Percentiles rank a stretch among this genome's conserved stretches.
These are phyloP conservation scores for Clonostachys chloroleuca DNA, from an alignment of 2,329 filamentous ascomycete species.

Conservation along the genomic window DNA sequence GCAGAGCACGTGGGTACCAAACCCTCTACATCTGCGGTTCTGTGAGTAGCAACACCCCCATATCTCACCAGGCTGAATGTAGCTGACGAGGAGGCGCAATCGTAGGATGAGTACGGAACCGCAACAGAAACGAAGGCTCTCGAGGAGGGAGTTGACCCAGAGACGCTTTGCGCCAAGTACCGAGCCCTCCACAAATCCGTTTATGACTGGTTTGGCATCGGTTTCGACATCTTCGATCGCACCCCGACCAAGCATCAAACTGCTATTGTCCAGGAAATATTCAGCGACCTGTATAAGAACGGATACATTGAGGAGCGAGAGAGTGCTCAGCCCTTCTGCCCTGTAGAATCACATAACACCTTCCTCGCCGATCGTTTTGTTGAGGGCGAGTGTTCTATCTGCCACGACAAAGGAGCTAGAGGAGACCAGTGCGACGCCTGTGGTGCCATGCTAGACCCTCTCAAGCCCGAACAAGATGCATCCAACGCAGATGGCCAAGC, in stretches of 20 bases:
- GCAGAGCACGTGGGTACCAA: constrained; percentile 72
- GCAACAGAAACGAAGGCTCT: constrained; percentile 94
- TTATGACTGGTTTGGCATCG: constrained; percentile 95
- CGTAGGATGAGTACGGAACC: constrained; percentile 83
- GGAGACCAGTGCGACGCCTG: constrained; percentile 76
- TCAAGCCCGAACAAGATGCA: constrained; percentile 44
- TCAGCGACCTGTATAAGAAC: constrained; percentile 81
- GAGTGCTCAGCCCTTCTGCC: constrained; percentile 85
- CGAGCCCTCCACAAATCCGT: constrained; percentile 85
- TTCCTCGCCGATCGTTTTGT: constrained; percentile 87
- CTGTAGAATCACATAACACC: constrained; percentile 58
- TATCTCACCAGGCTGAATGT: not conserved
- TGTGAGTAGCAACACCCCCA: constrained; percentile 8
- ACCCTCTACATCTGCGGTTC: constrained; percentile 81
- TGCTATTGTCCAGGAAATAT: constrained; percentile 88
- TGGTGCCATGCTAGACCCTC: constrained; percentile 65
- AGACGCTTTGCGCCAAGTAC: constrained; percentile 88
- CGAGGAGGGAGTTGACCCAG: constrained; percentile 77
- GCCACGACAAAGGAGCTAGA: constrained; percentile 65
- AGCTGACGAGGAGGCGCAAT: not conserved
- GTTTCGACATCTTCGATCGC: constrained; percentile 91
- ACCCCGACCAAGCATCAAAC: constrained; percentile 89
- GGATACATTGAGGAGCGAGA: constrained; percentile 83
- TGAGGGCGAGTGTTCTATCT: constrained; percentile 74
- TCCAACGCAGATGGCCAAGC: constrained; percentile 19